Percentiles rank a stretch among this genome's conserved stretches.
Evolutionary conservation across 169 alveolate genomes (phyloP).

Genomic region (Pseudocohnilembus persalinus): DNA sequence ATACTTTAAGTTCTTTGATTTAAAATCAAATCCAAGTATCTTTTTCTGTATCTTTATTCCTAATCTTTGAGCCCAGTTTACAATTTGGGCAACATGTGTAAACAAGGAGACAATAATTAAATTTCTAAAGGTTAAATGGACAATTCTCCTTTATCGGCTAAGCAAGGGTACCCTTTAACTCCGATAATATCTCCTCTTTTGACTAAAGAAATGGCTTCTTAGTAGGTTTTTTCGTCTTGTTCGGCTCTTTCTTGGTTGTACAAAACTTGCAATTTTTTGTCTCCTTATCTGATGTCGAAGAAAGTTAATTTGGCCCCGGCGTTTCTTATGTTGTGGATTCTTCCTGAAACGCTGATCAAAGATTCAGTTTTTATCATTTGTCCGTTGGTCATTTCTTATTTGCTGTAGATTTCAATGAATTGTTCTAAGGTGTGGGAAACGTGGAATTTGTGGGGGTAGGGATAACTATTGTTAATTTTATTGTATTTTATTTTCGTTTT

Average conservation of each 20-base stretch:
- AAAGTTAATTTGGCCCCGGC: slow-evolving; percentile 90
- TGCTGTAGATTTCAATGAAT: slow-evolving; percentile 84
- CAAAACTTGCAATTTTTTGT: slow-evolving; percentile 76
- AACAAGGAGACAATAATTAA: slow-evolving; percentile 91
- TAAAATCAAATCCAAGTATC: slow-evolving; percentile 96
- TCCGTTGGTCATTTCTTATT: slow-evolving; percentile 80
- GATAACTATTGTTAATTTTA: slow-evolving; percentile 61
- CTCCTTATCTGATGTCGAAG: slow-evolving; percentile 90
- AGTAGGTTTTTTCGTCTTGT: not conserved
- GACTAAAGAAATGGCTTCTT: not conserved
- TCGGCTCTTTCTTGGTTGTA: not conserved
- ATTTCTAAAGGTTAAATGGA: slow-evolving; percentile 91
- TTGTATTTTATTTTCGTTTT: no score
- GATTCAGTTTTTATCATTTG: slow-evolving; percentile 76
- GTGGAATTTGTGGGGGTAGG: slow-evolving; percentile 92
- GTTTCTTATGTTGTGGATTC: slow-evolving; percentile 90
- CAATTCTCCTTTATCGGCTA: slow-evolving; percentile 97
- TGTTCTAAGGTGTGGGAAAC: slow-evolving; percentile 87
- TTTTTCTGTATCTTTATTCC: slow-evolving; percentile 93
- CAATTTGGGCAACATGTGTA: slow-evolving; percentile 96
- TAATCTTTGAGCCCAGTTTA: slow-evolving; percentile 94
- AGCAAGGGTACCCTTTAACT: slow-evolving; percentile 87
- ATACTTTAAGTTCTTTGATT: slow-evolving; percentile 87
- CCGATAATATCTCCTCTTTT: slow-evolving; percentile 91
- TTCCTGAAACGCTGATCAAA: slow-evolving; percentile 88